A percentile compares a stretch with the other conserved stretches of the same genome.
Conservation (phyloP, 2,329 filamentous ascomycete species). For the Calonectria crousiana region DNA sequence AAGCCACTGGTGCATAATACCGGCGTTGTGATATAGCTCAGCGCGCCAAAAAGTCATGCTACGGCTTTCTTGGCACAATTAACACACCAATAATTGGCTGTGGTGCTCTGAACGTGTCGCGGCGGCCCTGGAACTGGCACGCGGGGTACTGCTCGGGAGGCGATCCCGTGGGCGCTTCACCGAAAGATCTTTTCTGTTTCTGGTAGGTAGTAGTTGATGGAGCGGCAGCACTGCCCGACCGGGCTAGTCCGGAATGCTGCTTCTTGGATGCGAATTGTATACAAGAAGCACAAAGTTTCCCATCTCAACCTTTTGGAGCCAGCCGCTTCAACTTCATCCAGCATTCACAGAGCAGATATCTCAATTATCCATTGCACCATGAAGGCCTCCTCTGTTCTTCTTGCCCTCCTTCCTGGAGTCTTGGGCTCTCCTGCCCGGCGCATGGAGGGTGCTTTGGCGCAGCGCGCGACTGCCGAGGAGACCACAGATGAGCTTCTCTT, state of each 20-base stretch:
- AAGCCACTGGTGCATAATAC: not conserved
- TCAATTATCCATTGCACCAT: slow-evolving; percentile 1
- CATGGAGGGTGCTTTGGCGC: not conserved
- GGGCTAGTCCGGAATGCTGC: slow-evolving; percentile 1
- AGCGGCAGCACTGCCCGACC: slow-evolving; percentile 15
- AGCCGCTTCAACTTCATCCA: not conserved
- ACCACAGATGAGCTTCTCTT: slow-evolving; percentile 61
- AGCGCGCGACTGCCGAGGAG: slow-evolving; percentile 1
- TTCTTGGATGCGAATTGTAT: not conserved
- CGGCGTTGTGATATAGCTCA: not conserved
- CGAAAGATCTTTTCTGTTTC: slow-evolving; percentile 21
- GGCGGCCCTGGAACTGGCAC: not conserved
- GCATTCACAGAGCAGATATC: not conserved
- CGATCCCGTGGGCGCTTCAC: slow-evolving; percentile 20
- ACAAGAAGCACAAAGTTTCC: slow-evolving; percentile 5
- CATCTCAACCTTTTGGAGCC: not conserved
- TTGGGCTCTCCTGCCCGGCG: not conserved
- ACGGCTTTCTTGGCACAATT: slow-evolving; percentile 1
- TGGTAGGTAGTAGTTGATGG: slow-evolving; percentile 20
- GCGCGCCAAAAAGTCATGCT: not conserved
- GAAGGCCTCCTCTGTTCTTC: slow-evolving; percentile 15
- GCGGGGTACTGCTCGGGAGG: slow-evolving; percentile 13
- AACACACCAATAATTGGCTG: slow-evolving; percentile 13
- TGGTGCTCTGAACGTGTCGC: slow-evolving; percentile 10
- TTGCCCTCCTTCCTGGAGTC: slow-evolving; percentile 16